Percentiles rank a stretch among this genome's conserved stretches.
Conservation (phyloP, 2,329 filamentous ascomycete genomes). For the Sporothrix phasma region DNA sequence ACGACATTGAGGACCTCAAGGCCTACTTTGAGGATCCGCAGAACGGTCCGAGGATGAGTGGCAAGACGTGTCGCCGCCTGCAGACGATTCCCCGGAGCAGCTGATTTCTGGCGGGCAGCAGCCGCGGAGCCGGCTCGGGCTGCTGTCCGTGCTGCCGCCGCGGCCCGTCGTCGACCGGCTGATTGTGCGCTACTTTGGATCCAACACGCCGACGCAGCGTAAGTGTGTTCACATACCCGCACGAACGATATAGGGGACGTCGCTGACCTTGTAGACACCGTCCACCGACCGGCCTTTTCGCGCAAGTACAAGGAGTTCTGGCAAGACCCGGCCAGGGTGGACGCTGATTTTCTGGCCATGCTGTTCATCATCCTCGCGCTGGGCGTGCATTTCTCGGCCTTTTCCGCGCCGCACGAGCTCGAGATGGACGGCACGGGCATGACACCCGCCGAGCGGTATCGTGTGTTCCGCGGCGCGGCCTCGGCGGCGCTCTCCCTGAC, state of each 20-base stretch:
- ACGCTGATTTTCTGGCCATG: slow-evolving; percentile 25
- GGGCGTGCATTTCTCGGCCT: slow-evolving; percentile 35
- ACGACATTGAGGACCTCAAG: slow-evolving; percentile 53
- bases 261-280: slow-evolving; percentile 22
- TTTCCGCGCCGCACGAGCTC: slow-evolving; percentile 35
- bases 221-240: background rate
- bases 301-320: slow-evolving; percentile 23
- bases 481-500: slow-evolving; percentile 42
- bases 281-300: slow-evolving; percentile 38
- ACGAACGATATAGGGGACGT: too few species aligned
- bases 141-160: slow-evolving; percentile 40
- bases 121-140: slow-evolving; percentile 34
- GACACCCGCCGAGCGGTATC: slow-evolving; percentile 36
- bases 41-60: slow-evolving; percentile 27
- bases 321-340: slow-evolving; percentile 18
- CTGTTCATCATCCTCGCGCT: slow-evolving; percentile 25
- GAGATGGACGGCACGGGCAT: slow-evolving; percentile 33
- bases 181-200: slow-evolving; percentile 44
- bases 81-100: slow-evolving; percentile 29
- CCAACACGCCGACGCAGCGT: slow-evolving; percentile 39
- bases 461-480: slow-evolving; percentile 38
- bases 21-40: slow-evolving; percentile 44
- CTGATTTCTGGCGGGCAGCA: slow-evolving; percentile 30
- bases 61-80: slow-evolving; percentile 23
- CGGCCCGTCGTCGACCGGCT: slow-evolving; percentile 38